Evolutionary conservation across 768 basidiomycete genomes (phyloP), one percentile per base, ranked within the genome.

Genomic region (Wakefieldia striispora): DNA sequence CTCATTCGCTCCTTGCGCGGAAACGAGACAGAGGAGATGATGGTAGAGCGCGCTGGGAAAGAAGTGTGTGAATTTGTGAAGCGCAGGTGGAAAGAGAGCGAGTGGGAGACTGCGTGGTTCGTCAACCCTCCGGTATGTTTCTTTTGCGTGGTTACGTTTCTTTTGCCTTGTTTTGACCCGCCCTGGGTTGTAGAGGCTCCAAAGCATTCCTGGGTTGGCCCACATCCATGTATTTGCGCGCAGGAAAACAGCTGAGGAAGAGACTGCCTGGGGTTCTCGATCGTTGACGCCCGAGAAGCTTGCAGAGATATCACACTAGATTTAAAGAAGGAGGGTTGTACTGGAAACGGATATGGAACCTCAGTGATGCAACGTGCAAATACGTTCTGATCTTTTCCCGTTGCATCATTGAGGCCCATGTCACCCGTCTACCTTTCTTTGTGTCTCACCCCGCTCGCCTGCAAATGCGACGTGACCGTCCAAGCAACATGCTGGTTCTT

Each of bases 71-170:
- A 66, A 42, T 92, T 86, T 64, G 78, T 94, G 12, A 73, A 69
- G 63, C 74, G 72, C 41, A 71, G 81, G 41, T 93, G 91, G 91
- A 57, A 61, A 16, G 87, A 90, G 60, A 64, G 60, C 5, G 76
- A 79, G n/a, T 94, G 88, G 90, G 91, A 94, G 69, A 90, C 89
- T 0, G 88, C 88, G 2, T 94, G 91, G 91, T 92, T 92, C 60
- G 86, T 91, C 37, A 93, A 93, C 61, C 91, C 91, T 37, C 88
- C 84, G 43, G 91, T 93, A 59, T 63, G 86, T 43, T 24, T 43
- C 24, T 45, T 13, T 11, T 44, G 17, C 17, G 14, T 5, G 0
- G 9, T n/a, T 6, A 20, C 27, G 10, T 11, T 20, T 13, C 3
- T 31, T n/a, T 29, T 3, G 8, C 33, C 19, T 37, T 40, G 3